Conservation (phyloP, 1,139 yeast genomes). For the Kluyveromyces sp. region DNA sequence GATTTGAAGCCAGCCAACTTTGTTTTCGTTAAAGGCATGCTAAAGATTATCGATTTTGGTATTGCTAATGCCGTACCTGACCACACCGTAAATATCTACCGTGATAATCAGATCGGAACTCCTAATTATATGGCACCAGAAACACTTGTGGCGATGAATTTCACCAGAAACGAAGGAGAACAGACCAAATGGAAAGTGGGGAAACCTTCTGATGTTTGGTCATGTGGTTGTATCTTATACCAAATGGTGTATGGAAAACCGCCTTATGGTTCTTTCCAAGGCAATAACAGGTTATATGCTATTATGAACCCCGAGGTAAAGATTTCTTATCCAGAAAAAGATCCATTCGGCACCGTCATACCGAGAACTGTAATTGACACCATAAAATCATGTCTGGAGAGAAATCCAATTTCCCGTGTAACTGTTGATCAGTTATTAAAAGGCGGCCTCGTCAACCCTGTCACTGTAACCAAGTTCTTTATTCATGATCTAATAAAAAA, state of each 20-base stretch:
- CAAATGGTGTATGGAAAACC: constrained; percentile 94
- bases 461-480: constrained; percentile 60
- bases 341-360: constrained; percentile 56
- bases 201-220: constrained; percentile 95
- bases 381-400: constrained; percentile 62
- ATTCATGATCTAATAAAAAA: constrained; percentile 66
- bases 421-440: constrained; percentile 57
- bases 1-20: constrained; percentile 96
- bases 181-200: constrained; percentile 77
- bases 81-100: constrained; percentile 80
- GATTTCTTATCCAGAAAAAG: constrained; percentile 59
- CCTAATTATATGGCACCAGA: constrained; percentile 99
- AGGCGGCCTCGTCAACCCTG: constrained; percentile 62
- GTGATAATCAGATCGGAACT: constrained; percentile 91
- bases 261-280: constrained; percentile 78
- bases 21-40: constrained; percentile 72
- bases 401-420: constrained; percentile 67
- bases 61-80: constrained; percentile 93
- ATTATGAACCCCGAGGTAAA: constrained; percentile 82
- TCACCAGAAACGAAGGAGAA: constrained; percentile 24
- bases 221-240: constrained; percentile 92
- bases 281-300: constrained; percentile 74
- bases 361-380: constrained; percentile 66
- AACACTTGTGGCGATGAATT: constrained; percentile 62
- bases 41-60: constrained; percentile 92